Base-by-base conservation (phyloP, 2,329 filamentous ascomycete genomes). In the Aspergillus sp. region DNA sequence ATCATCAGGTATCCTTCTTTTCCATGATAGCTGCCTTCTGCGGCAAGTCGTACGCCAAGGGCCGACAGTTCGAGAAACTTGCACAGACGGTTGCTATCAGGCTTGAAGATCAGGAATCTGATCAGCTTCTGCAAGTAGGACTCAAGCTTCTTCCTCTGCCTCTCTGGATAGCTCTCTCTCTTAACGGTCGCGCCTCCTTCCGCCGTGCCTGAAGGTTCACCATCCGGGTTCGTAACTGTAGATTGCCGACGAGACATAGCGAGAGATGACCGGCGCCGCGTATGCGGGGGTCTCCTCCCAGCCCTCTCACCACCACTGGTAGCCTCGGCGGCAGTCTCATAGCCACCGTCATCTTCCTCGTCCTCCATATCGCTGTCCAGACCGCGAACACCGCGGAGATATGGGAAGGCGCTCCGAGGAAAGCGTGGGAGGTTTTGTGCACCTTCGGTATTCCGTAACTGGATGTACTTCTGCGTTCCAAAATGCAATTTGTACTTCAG, bases 1-100 rank as follows among this genome's bases (percentile, higher is more conserved):
- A 99, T 96, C 61, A 95, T 86, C 59, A 99, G 79, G 67, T 89
- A 92, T 14, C 94, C 95, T 73, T 99, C 95, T 71, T 99, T 99
- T 53, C 94, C 95, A 67, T 99, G 94, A 64, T 96, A 97, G 63
- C 92, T 95, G 24, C 91, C 92, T 72, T 99, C 95, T 0, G 93
- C 91, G 20, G 94, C 94, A 46, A 99, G 82, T 45, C 95, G 86
- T 46, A 99, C 91, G 19, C 94, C 94, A 4, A 99, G 79, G 0
- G 95, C 93, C 17, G 94, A 99, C 8, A 99, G 78, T 69, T 99
- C 94, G 2, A 99, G 78, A 69, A 99, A 99, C 59, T 95, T 94
- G 74, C 94, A 99, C 3, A 99, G 79, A 9, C 94, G 85, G 65
- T 96, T 97, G 73, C 91, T 96, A 71, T 97, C 93, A 6, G 94